Evolutionary conservation across 1,139 yeast genomes (phyloP), one percentile per base, ranked within the genome.

Genomic region (Sugiyamaella grinbergsii): DNA sequence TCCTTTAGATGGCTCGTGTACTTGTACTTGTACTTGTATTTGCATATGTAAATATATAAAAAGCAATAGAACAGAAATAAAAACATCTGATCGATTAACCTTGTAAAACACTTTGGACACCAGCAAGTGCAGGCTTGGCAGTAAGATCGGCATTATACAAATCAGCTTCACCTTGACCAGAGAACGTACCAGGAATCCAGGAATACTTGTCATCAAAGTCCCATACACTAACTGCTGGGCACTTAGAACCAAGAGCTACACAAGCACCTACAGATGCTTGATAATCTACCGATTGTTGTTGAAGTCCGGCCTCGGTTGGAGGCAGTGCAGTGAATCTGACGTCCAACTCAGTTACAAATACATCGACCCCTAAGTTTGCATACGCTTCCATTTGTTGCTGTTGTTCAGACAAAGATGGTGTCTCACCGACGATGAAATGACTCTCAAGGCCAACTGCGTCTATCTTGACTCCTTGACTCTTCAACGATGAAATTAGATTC

Each of bases 371-470:
- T 10, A 46, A 18, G 23, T 34, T 46, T 4, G 37, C 26, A 29
- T 46, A 46, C 4, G 10, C 20, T 33, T 46, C 33, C 50, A 46
- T 46, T 13, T 19, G 29, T 23, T 42, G 33, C 28, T 42, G 48
- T 31, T 37, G 40, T 19, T 42, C 37, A 8, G 33, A 26, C 15
- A 39, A 5, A n/a, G 53, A 28, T 4, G 53, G 53, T 2, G 53
- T 42, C 11, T 37, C 42, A 13, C 34, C 34, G 8, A 33, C 44
- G n/a, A 31, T 34, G 33, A 40, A 50, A 31, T 50, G 53, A 19
- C 44, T 22, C 26, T 50, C 51, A 24, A 50, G 38, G 15, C 53
- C 53, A 18, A 50, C 38, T 3, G 49, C 53, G 23, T 50, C 53
- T 31, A 50, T 50, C n/a, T 47, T 47, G 31, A 47, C 31, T 4